Percentiles rank a stretch among this genome's conserved stretches.
These are phyloP conservation scores for Chenopodium berlandieri DNA, from an alignment of 148 eudicot genomes.

Conservation along the genomic window DNA sequence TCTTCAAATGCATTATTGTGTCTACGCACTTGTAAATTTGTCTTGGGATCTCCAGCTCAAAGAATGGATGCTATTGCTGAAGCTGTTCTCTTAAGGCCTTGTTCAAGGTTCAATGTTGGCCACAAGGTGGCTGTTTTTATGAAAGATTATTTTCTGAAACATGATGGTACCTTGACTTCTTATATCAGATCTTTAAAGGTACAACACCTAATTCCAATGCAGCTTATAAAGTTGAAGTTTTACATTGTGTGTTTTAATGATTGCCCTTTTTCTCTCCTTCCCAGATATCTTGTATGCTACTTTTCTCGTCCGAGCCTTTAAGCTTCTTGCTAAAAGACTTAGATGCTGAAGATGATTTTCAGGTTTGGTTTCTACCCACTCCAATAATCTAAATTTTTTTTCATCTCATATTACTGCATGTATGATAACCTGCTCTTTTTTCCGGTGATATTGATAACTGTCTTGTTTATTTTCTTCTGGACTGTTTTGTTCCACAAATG, in stretches of 20 bases:
- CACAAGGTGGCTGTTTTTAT: constrained; percentile 74
- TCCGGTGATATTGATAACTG: neutral
- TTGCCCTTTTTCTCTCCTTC: constrained; percentile 12
- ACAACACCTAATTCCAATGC: constrained; percentile 11
- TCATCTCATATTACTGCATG: neutral
- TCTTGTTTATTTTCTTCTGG: neutral
- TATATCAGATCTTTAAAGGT: constrained; percentile 86
- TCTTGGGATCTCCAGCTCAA: constrained; percentile 71
- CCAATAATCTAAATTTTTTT: neutral
- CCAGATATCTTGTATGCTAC: constrained; percentile 78
- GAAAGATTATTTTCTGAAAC: constrained; percentile 75
- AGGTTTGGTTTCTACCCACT: constrained; percentile 41
- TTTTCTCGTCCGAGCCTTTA: constrained; percentile 60
- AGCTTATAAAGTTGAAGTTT: constrained; percentile 1
- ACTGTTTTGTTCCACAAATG: neutral
- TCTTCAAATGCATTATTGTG: constrained; percentile 52
- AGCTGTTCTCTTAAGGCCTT: constrained; percentile 61
- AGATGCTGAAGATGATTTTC: constrained; percentile 39
- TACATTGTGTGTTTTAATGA: constrained; percentile 9
- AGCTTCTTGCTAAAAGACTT: constrained; percentile 51
- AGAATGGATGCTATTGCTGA: constrained; percentile 80
- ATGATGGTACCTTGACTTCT: constrained; percentile 85
- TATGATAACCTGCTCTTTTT: neutral
- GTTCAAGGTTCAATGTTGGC: constrained; percentile 61
- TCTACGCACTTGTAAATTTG: constrained; percentile 51